A percentile compares a stretch with the other conserved stretches of the same genome.
These are phyloP conservation scores for Pilobolus umbonatus DNA, from an alignment of 192 early-diverging fungal species.

Conservation along the genomic window DNA sequence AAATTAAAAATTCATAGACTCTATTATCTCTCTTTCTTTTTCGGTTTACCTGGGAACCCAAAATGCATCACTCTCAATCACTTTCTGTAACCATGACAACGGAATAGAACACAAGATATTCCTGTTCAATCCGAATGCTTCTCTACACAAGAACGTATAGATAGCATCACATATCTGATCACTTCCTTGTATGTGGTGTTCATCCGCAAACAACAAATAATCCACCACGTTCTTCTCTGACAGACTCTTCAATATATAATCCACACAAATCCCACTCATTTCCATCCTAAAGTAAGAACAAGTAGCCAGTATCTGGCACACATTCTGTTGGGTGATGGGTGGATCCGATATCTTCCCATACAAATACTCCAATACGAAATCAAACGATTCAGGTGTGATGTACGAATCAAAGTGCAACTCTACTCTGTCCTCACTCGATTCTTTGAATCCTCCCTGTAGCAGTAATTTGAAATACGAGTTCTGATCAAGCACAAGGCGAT, in stretches of 20 bases:
- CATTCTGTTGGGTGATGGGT: conserved; percentile 33
- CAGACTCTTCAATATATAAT: conserved; percentile 26
- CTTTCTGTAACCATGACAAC: conserved; percentile 36
- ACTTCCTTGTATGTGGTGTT: conserved; percentile 36
- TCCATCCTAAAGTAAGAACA: conserved; percentile 48
- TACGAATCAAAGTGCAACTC: conserved; percentile 42
- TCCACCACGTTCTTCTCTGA: conserved; percentile 30
- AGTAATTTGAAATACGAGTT: conserved; percentile 45
- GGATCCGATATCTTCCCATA: conserved; percentile 45
- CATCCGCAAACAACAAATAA: conserved; percentile 42
- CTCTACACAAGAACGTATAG: conserved; percentile 48
- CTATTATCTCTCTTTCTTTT: background rate
- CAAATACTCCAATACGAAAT: conserved; percentile 43
- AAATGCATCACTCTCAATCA: conserved; percentile 50
- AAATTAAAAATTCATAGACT: background rate
- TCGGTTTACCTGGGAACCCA: conserved; percentile 44
- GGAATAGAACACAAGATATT: conserved; percentile 36
- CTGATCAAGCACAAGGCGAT: conserved; percentile 50
- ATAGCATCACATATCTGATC: conserved; percentile 43
- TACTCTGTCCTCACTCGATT: conserved; percentile 25
- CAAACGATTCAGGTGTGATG: conserved; percentile 49
- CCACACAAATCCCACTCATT: conserved; percentile 39
- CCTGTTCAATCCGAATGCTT: conserved; percentile 40
- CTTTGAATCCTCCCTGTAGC: conserved; percentile 44
- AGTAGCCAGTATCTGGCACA: conserved; percentile 38